These are phyloP conservation scores for Eragrostis tef DNA, from an alignment of 202 grass and related monocot genomes.

Conservation along the genomic window DNA sequence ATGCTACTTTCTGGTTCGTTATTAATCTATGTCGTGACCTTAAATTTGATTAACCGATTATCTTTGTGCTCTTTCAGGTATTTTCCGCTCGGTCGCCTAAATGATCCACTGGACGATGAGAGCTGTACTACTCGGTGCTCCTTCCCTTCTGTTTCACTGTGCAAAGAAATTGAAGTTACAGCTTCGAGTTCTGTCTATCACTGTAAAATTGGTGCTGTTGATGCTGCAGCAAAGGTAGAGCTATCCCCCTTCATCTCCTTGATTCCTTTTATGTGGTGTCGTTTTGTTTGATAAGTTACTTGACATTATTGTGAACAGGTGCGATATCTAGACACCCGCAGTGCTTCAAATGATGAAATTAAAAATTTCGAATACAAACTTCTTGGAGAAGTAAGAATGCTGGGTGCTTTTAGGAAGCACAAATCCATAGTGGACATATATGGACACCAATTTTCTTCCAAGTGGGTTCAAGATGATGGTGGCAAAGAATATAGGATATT, in stretches of 20 bases:
- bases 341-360: slow-evolving; percentile 63
- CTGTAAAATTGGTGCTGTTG: slow-evolving; percentile 82
- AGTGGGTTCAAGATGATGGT: slow-evolving; percentile 74
- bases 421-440: slow-evolving; percentile 90
- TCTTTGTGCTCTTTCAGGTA: slow-evolving; percentile 68
- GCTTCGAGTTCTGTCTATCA: slow-evolving; percentile 63
- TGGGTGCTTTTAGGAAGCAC: slow-evolving; percentile 82
- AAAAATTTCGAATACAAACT: slow-evolving; percentile 84
- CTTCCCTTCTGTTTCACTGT: slow-evolving; percentile 63
- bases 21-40: slow-evolving; percentile 18
- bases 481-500: slow-evolving; percentile 77
- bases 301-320: slow-evolving; percentile 52
- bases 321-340: slow-evolving; percentile 62
- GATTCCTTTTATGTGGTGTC: background rate
- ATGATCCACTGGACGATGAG: slow-evolving; percentile 50
- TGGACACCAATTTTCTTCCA: slow-evolving; percentile 90
- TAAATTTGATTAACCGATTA: slow-evolving; percentile 22
- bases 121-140: slow-evolving; percentile 55
- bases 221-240: slow-evolving; percentile 88
- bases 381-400: slow-evolving; percentile 92
- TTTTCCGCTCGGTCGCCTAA: slow-evolving; percentile 78
- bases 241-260: slow-evolving; percentile 31
- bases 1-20: slow-evolving; percentile 33
- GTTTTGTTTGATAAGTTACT: slow-evolving; percentile 43
- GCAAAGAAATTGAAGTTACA: slow-evolving; percentile 66